Percentiles rank a stretch among this genome's conserved stretches.
Evolutionary conservation across 1,284 basidiomycete species (phyloP).

Genomic region (Ganoderma multipileum): DNA sequence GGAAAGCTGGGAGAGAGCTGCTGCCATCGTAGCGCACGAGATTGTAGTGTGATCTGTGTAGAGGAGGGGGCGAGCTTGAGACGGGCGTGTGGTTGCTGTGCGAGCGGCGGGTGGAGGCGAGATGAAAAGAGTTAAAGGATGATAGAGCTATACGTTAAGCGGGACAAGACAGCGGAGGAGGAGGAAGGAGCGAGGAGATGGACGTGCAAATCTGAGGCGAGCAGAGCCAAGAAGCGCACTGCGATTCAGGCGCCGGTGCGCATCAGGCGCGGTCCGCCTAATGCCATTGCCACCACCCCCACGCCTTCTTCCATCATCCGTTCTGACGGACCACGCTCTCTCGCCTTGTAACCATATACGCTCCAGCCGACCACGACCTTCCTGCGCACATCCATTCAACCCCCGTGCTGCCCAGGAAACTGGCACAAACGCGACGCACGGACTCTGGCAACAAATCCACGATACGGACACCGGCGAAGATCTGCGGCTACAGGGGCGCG

Average conservation of each 20-base stretch:
- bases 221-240: slow-evolving; percentile 35
- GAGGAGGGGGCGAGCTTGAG: slow-evolving; percentile 19
- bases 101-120: slow-evolving; percentile 29
- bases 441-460: slow-evolving; percentile 1
- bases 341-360: neutral
- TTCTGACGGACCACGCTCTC: slow-evolving; percentile 17
- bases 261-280: slow-evolving; percentile 32
- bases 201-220: slow-evolving; percentile 38
- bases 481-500: neutral
- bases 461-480: neutral
- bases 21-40: slow-evolving; percentile 43
- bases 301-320: slow-evolving; percentile 19
- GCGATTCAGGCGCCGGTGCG: slow-evolving; percentile 28
- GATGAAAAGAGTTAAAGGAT: slow-evolving; percentile 31
- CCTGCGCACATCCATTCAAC: neutral
- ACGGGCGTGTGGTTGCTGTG: slow-evolving; percentile 28
- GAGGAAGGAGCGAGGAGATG: slow-evolving; percentile 41
- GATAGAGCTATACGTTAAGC: slow-evolving; percentile 37
- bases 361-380: neutral
- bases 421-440: neutral
- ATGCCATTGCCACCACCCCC: slow-evolving; percentile 1
- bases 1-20: slow-evolving; percentile 81
- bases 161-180: slow-evolving; percentile 30
- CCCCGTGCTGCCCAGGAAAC: neutral
- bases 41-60: slow-evolving; percentile 24